phyloP scores from a whole-genome alignment of 2,329 filamentous ascomycete species.

The Pseudopyricularia cyperi region DNA sequence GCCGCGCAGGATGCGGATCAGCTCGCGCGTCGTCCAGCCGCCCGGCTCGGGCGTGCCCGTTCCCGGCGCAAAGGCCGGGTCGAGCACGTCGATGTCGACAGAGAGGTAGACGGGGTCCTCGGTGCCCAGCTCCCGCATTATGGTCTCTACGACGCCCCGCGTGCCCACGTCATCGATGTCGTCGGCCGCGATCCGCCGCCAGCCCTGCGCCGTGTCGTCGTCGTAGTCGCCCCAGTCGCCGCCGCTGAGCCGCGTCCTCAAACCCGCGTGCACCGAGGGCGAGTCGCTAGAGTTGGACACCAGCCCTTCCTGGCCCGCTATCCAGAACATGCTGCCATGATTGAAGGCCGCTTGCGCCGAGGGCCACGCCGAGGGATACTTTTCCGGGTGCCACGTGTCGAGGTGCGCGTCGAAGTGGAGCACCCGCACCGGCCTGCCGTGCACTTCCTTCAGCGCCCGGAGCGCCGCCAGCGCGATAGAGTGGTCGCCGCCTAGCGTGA shows the following conservation, averaged over 20 bases:
- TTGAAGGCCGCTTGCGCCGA: conserved; percentile 63
- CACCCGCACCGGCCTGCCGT: conserved; percentile 52
- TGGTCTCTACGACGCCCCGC: conserved; percentile 54
- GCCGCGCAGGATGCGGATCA: conserved; percentile 71
- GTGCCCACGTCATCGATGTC: conserved; percentile 77
- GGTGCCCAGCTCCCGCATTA: conserved; percentile 57
- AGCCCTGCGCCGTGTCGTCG: conserved; percentile 63
- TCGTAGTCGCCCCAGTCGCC: conserved; percentile 54
- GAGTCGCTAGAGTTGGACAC: conserved; percentile 55
- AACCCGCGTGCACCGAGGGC: conserved; percentile 68
- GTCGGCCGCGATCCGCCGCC: conserved; percentile 68
- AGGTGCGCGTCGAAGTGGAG: conserved; percentile 68
- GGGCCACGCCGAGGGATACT: conserved; percentile 67
- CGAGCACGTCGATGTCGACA: conserved; percentile 22
- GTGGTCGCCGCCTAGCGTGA: conserved; percentile 64
- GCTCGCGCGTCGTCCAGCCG: conserved; percentile 80
- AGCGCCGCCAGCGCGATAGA: conserved; percentile 57
- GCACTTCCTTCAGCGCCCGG: conserved; percentile 47
- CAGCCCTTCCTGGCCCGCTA: conserved; percentile 68
- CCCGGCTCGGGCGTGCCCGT: conserved; percentile 85
- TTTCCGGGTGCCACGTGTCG: conserved; percentile 73
- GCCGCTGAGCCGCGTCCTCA: conserved; percentile 64
- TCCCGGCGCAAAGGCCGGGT: conserved; percentile 20
- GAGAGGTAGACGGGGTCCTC: conserved; percentile 50
- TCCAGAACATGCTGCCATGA: conserved; percentile 87